Conservation (phyloP, 2,329 filamentous ascomycete species). For the Aspergillus ruber region DNA sequence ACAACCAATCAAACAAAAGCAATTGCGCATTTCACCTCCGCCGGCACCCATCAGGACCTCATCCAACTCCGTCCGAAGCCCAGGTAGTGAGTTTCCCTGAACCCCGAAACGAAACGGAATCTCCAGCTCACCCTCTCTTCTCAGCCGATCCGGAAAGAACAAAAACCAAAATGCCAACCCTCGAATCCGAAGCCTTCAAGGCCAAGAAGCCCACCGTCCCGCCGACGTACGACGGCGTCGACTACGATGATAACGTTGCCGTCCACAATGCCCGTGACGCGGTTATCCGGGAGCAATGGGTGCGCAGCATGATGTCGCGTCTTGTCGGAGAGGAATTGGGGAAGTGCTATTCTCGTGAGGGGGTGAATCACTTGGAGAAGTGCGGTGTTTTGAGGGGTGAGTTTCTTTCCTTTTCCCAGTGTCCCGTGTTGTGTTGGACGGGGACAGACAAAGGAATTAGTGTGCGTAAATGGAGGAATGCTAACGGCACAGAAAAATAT, state of each 20-base stretch:
- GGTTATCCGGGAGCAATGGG: constrained; percentile 62
- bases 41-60: constrained; percentile 6
- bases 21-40: constrained; percentile 15
- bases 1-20: constrained; percentile 21
- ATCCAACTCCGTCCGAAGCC: not conserved
- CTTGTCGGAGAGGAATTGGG: constrained; percentile 61
- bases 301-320: constrained; percentile 62
- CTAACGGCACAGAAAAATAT: constrained; percentile 50
- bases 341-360: constrained; percentile 60
- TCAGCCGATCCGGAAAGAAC: not conserved
- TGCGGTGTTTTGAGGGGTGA: constrained; percentile 60
- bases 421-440: not conserved
- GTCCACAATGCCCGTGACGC: constrained; percentile 60
- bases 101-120: not conserved
- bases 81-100: constrained; percentile 1
- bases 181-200: constrained; percentile 58
- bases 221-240: constrained; percentile 61
- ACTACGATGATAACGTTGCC: constrained; percentile 59
- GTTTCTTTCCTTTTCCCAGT: constrained; percentile 18
- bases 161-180: constrained; percentile 52
- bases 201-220: constrained; percentile 60
- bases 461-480: not conserved
- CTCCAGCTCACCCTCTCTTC: not conserved
- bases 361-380: constrained; percentile 63
- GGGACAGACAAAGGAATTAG: not conserved